Percentiles rank a stretch among this genome's conserved stretches.
Evolutionary conservation across 768 basidiomycete genomes (phyloP).

Genomic region (Rhodotorula babjevae): DNA sequence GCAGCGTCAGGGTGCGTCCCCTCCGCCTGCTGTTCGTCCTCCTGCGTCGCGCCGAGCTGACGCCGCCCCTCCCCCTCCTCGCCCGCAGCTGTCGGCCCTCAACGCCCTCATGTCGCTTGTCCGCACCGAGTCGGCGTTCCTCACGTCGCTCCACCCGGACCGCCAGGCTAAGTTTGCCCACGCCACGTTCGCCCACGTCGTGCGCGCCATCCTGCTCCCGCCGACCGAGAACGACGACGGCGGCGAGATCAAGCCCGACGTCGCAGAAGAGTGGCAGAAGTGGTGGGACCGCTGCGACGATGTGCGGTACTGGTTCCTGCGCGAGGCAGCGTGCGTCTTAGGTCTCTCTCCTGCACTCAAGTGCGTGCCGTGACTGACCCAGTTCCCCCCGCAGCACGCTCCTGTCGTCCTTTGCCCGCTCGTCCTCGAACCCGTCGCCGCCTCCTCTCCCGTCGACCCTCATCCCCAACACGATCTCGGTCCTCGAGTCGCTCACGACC

Average conservation of each 20-base stretch:
- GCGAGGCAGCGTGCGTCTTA: slow-evolving; percentile 60
- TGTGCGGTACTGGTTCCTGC: slow-evolving; percentile 81
- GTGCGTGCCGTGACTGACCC: slow-evolving; percentile 34
- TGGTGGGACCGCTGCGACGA: slow-evolving; percentile 78
- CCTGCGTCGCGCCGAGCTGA: not conserved
- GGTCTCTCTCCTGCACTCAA: slow-evolving; percentile 20
- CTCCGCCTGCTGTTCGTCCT: not conserved
- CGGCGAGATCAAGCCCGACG: slow-evolving; percentile 58
- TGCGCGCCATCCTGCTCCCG: slow-evolving; percentile 52
- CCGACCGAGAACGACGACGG: slow-evolving; percentile 35
- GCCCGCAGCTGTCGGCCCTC: slow-evolving; percentile 67
- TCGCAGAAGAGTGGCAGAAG: slow-evolving; percentile 66
- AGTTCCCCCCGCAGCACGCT: slow-evolving; percentile 41
- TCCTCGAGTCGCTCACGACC: slow-evolving; percentile 64
- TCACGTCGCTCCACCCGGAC: slow-evolving; percentile 63
- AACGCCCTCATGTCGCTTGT: slow-evolving; percentile 71
- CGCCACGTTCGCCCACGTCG: slow-evolving; percentile 56
- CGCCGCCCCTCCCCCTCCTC: not conserved
- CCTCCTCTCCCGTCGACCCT: slow-evolving; percentile 46
- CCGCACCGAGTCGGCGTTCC: slow-evolving; percentile 68
- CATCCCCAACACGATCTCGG: slow-evolving; percentile 54
- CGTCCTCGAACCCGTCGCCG: slow-evolving; percentile 21
- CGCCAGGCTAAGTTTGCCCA: slow-evolving; percentile 64
- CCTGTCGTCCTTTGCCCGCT: slow-evolving; percentile 36
- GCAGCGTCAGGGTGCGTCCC: slow-evolving; percentile 59